Evolutionary conservation across 495 filamentous ascomycete species (phyloP).

Genomic region (Coniosporium apollinis): DNA sequence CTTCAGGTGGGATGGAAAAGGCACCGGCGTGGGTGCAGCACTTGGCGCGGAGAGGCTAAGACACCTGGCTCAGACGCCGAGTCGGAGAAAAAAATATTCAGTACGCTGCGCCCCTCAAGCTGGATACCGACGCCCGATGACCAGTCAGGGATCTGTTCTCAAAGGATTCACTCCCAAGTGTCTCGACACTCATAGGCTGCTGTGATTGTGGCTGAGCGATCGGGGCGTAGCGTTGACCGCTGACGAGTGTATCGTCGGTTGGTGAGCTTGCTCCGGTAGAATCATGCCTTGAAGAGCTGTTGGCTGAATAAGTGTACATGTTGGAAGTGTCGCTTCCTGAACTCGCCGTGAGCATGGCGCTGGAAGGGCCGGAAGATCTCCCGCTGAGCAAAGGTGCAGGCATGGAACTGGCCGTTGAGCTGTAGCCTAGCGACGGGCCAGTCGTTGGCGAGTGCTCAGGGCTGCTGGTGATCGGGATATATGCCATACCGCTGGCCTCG

Average conservation of each 20-base stretch:
- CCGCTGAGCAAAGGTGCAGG: not conserved
- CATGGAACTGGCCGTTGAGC: not conserved
- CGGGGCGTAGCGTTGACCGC: conserved; percentile 12
- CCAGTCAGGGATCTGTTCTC: not conserved
- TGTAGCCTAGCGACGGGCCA: not conserved
- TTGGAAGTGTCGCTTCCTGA: conserved; percentile 7
- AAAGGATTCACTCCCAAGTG: conserved; percentile 10
- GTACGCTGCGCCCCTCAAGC: no score
- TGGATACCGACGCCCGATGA: conserved; percentile 4
- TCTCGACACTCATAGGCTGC: conserved; percentile 4
- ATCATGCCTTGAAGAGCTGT: conserved; percentile 4
- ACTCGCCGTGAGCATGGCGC: conserved; percentile 4
- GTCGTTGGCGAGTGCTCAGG: conserved; percentile 5
- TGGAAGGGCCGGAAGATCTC: conserved; percentile 6
- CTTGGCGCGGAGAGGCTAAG: no score
- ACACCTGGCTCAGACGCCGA: no score
- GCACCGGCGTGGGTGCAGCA: not conserved
- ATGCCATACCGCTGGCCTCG: conserved; percentile 5
- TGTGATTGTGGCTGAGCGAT: conserved; percentile 10
- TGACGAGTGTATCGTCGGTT: conserved; percentile 9
- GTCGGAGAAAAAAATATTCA: no score
- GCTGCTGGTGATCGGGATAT: conserved; percentile 5
- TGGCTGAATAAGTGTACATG: conserved; percentile 10
- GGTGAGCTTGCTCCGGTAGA: conserved; percentile 1
- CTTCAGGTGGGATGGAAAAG: not conserved